Percentiles rank a stretch among this genome's conserved stretches.
These are phyloP conservation scores for Chytriomyces sp. DNA, from an alignment of 192 early-diverging fungal genomes.

Conservation along the genomic window DNA sequence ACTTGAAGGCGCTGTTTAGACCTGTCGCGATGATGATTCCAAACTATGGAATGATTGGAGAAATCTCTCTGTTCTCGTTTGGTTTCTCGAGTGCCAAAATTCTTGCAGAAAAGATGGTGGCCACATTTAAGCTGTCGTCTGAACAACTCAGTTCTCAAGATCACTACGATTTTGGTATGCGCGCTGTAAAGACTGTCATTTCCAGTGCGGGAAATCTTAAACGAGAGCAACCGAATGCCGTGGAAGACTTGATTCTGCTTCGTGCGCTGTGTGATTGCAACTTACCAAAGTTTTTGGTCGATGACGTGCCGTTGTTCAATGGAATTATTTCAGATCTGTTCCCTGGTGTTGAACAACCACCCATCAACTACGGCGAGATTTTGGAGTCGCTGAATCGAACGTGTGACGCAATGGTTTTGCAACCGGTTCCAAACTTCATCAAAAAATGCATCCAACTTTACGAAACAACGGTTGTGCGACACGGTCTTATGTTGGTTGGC, in stretches of 20 bases:
- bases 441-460: conserved; percentile 72
- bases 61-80: conserved; percentile 66
- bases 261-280: conserved; percentile 65
- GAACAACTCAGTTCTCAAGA: conserved; percentile 70
- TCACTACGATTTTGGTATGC: conserved; percentile 70
- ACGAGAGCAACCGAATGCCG: conserved; percentile 58
- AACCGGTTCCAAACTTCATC: conserved; percentile 58
- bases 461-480: conserved; percentile 65
- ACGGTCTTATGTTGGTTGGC: conserved; percentile 67
- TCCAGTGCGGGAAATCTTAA: conserved; percentile 66
- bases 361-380: conserved; percentile 64
- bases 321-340: conserved; percentile 67
- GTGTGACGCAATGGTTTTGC: conserved; percentile 53
- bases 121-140: conserved; percentile 65
- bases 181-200: conserved; percentile 69
- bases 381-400: conserved; percentile 53
- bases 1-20: conserved; percentile 67
- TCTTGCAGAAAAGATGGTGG: conserved; percentile 67
- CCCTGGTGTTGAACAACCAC: conserved; percentile 61
- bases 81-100: conserved; percentile 66
- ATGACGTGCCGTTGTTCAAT: conserved; percentile 67
- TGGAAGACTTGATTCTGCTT: conserved; percentile 62
- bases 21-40: conserved; percentile 74
- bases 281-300: conserved; percentile 64
- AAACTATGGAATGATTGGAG: conserved; percentile 71